Conservation (phyloP, 352 stramenopile species). For the Phytophthora foliorum region DNA sequence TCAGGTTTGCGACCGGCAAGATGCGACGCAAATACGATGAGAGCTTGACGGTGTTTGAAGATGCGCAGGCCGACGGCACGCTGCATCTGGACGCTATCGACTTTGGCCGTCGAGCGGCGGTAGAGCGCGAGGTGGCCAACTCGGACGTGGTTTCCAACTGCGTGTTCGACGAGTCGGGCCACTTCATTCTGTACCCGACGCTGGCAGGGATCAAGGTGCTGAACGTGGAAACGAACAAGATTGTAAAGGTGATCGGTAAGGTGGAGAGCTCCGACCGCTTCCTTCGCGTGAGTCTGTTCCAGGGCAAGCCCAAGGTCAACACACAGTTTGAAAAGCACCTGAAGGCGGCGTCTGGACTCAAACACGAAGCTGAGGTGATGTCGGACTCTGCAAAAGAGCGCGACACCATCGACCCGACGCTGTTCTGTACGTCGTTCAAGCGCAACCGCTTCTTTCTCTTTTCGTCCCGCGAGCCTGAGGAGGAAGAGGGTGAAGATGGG, state of each 20-base stretch:
- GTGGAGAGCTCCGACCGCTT: conserved; percentile 97
- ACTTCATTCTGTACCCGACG: conserved; percentile 96
- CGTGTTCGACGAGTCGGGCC: conserved; percentile 96
- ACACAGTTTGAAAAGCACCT: conserved; percentile 95
- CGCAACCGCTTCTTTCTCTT: conserved; percentile 98
- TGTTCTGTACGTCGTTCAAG: conserved; percentile 92
- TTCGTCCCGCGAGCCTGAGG: conserved; percentile 93
- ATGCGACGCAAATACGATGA: conserved; percentile 92
- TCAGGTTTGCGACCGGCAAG: conserved; percentile 90
- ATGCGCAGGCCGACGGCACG: conserved; percentile 76
- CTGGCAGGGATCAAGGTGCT: conserved; percentile 98
- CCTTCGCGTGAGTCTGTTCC: conserved; percentile 93
- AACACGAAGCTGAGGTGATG: conserved; percentile 70
- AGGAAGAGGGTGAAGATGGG: conserved; percentile 72
- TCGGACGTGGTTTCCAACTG: conserved; percentile 77
- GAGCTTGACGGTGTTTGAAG: conserved; percentile 89
- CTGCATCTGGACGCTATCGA: conserved; percentile 91
- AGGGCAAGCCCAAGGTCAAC: conserved; percentile 96
- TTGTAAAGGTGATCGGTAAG: conserved; percentile 94
- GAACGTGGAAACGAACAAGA: conserved; percentile 95
- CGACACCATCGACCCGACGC: conserved; percentile 77
- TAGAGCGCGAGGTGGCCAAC: conserved; percentile 85
- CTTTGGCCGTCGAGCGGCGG: conserved; percentile 85
- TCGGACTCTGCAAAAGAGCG: conserved; percentile 57
- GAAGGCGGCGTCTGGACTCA: conserved; percentile 56